These are phyloP conservation scores for Dothideomycetes sp. DNA, from an alignment of 2,329 filamentous ascomycete genomes.

Conservation along the genomic window DNA sequence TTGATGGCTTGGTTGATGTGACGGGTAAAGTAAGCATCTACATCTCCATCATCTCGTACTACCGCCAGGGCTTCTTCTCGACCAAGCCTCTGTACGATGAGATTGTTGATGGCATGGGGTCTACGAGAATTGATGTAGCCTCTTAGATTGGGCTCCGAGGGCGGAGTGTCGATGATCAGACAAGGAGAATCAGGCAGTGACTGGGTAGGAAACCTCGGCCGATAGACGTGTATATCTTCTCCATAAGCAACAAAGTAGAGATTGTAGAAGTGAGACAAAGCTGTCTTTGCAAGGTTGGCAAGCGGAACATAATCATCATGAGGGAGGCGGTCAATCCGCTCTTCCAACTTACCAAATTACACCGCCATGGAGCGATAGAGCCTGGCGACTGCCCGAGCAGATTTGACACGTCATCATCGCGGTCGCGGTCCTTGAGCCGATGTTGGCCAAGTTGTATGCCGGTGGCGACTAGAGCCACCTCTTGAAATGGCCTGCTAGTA, in stretches of 20 bases:
- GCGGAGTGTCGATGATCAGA: slow-evolving; percentile 28
- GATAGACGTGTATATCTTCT: slow-evolving; percentile 29
- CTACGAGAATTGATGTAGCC: slow-evolving; percentile 25
- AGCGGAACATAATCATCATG: not conserved
- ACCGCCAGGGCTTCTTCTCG: slow-evolving; percentile 38
- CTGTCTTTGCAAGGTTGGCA: slow-evolving; percentile 22
- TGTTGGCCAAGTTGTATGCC: slow-evolving; percentile 5
- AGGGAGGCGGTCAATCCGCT: slow-evolving; percentile 1
- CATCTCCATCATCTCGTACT: slow-evolving; percentile 47
- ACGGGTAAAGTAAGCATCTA: slow-evolving; percentile 30
- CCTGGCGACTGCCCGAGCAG: slow-evolving; percentile 10
- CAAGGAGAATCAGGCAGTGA: slow-evolving; percentile 22
- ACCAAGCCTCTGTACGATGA: slow-evolving; percentile 34
- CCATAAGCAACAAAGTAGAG: slow-evolving; percentile 37
- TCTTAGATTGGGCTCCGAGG: slow-evolving; percentile 18
- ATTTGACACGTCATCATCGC: slow-evolving; percentile 1
- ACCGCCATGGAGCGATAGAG: slow-evolving; percentile 27
- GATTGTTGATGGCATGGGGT: slow-evolving; percentile 32
- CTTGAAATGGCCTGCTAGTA: too few relatives aligned
- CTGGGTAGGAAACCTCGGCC: slow-evolving; percentile 33
- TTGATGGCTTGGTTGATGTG: slow-evolving; percentile 23
- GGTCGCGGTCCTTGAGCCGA: slow-evolving; percentile 15
- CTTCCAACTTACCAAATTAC: slow-evolving; percentile 25
- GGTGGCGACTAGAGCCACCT: too few relatives aligned
- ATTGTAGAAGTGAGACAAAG: slow-evolving; percentile 33